Conservation (phyloP, 2,329 filamentous ascomycete genomes). For the Microthyrium microscopicum region DNA sequence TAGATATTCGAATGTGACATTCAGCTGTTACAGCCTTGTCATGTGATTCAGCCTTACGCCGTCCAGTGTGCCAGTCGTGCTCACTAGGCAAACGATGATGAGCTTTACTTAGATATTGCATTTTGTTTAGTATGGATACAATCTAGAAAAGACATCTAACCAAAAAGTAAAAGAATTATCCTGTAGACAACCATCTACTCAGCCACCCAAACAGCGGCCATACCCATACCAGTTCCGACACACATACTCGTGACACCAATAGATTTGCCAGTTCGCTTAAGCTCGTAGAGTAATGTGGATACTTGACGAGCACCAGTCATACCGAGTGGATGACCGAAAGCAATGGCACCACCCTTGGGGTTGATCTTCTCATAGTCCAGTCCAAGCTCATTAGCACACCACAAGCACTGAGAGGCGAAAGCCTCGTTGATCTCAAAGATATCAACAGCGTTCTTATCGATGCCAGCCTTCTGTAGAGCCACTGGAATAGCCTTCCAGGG, state of each 20-base stretch:
- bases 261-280: conserved; percentile 68
- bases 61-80: no score
- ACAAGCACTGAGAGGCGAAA: conserved; percentile 87
- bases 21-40: no score
- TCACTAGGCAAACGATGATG: no score
- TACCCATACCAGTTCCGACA: conserved; percentile 91
- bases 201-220: conserved; percentile 91
- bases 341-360: conserved; percentile 91
- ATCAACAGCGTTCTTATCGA: conserved; percentile 73
- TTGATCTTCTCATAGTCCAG: conserved; percentile 80
- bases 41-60: no score
- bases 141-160: no score
- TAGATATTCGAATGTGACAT: no score
- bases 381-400: conserved; percentile 78
- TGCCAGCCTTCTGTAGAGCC: conserved; percentile 72
- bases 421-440: conserved; percentile 99
- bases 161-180: no score
- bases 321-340: conserved; percentile 86
- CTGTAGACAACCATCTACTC: conserved; percentile 50
- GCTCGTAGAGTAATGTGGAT: conserved; percentile 77
- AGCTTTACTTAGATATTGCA: no score
- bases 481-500: conserved; percentile 93
- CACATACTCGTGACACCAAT: conserved; percentile 94
- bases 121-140: no score
- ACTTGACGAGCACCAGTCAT: conserved; percentile 92